These are phyloP conservation scores for Tremella mesenterica DNA, from an alignment of 768 basidiomycete species.

Conservation along the genomic window DNA sequence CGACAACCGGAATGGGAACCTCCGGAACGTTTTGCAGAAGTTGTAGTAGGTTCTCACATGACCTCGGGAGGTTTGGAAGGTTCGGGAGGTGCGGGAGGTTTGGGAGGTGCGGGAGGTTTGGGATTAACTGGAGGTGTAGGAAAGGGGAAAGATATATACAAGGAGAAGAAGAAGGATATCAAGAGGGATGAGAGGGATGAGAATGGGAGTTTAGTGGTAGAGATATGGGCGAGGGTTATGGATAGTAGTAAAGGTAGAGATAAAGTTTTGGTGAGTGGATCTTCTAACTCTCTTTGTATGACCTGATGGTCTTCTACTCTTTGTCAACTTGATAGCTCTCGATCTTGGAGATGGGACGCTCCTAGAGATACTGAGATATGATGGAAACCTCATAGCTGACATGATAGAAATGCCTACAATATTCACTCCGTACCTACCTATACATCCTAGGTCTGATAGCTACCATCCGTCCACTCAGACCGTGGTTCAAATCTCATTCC, in stretches of 20 bases:
- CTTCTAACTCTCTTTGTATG: not conserved
- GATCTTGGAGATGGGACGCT: too few species aligned
- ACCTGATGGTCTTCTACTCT: too few species aligned
- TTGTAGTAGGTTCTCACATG: too few species aligned
- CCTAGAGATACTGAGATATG: too few species aligned
- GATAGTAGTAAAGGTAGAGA: slow-evolving; percentile 39
- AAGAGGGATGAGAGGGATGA: too few species aligned
- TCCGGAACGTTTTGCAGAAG: too few species aligned
- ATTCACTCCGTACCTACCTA: slow-evolving; percentile 36
- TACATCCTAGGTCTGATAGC: slow-evolving; percentile 30
- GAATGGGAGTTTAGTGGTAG: not conserved
- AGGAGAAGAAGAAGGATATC: not conserved
- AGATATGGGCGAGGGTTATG: slow-evolving; percentile 19
- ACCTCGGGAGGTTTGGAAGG: too few species aligned
- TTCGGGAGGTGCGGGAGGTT: too few species aligned
- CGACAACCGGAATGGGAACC: too few species aligned
- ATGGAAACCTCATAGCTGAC: not conserved
- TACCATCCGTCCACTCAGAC: slow-evolving; percentile 20
- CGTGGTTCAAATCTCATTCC: slow-evolving; percentile 24
- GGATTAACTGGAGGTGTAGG: too few species aligned
- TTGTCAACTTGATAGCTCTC: too few species aligned
- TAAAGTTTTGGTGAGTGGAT: slow-evolving; percentile 35
- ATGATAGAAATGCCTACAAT: slow-evolving; percentile 37
- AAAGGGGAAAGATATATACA: not conserved
- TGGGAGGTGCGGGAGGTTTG: too few species aligned